phyloP scores from a whole-genome alignment of 2,329 filamentous ascomycete species.

The Shiraia bambusicola region DNA sequence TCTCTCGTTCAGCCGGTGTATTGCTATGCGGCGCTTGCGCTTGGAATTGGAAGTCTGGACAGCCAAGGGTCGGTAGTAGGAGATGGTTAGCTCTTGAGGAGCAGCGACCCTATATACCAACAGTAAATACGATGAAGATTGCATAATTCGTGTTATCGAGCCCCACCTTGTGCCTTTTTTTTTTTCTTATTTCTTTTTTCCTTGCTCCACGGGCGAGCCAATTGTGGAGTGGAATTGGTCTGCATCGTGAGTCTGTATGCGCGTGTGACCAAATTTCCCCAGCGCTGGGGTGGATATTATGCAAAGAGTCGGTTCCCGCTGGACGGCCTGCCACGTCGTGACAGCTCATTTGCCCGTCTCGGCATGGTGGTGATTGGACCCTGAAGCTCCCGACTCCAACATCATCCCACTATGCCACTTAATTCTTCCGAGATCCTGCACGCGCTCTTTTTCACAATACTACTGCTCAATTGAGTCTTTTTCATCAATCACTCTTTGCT shows the following conservation, averaged over 20 bases:
- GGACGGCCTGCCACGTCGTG: slow-evolving; percentile 30
- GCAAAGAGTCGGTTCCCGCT: slow-evolving; percentile 11
- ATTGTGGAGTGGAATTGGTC: slow-evolving; percentile 23
- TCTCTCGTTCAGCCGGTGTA: slow-evolving; percentile 10
- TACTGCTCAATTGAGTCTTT: slow-evolving; percentile 11
- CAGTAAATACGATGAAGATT: slow-evolving; percentile 22
- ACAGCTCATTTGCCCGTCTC: slow-evolving; percentile 9
- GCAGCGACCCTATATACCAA: slow-evolving; percentile 15
- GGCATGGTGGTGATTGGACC: slow-evolving; percentile 23
- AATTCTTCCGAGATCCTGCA: no score
- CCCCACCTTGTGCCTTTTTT: no score
- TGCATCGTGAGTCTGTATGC: slow-evolving; percentile 31
- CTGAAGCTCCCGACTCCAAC: slow-evolving; percentile 12
- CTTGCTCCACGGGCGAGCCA: slow-evolving; percentile 6
- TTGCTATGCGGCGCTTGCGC: slow-evolving; percentile 7
- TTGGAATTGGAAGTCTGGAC: background rate
- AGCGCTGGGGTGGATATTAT: background rate
- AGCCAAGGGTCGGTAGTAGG: background rate
- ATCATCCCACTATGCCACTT: slow-evolving; percentile 7
- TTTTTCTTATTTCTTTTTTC: no score
- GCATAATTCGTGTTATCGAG: slow-evolving; percentile 15
- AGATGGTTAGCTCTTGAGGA: background rate
- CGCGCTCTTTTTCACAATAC: slow-evolving; percentile 10
- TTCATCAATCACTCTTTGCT: background rate
- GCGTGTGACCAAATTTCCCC: slow-evolving; percentile 30